Percentiles rank a stretch among this genome's conserved stretches.
Evolutionary conservation across 2,329 filamentous ascomycete species (phyloP).

Genomic region (Nigrospora sphaerica): DNA sequence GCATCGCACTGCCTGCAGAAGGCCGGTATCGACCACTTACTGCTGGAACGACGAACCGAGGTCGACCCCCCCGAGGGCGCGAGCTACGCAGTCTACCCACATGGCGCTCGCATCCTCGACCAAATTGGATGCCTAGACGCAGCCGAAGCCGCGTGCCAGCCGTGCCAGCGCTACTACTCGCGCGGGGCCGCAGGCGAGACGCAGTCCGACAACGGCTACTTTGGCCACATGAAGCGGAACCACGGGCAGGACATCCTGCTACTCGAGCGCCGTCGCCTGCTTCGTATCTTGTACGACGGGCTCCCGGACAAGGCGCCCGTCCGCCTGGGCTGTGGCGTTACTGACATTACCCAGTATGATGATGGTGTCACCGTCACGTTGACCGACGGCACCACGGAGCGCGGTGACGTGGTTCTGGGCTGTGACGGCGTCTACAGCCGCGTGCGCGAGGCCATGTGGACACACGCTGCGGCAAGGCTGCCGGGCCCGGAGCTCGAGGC

Average conservation of each 20-base stretch:
- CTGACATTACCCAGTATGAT: not conserved
- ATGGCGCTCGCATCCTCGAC: slow-evolving; percentile 5
- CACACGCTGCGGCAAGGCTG: slow-evolving; percentile 7
- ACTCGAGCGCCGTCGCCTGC: not conserved
- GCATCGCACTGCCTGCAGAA: slow-evolving; percentile 8
- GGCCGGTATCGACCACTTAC: slow-evolving; percentile 8
- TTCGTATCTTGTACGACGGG: not conserved
- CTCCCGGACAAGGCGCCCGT: slow-evolving; percentile 2
- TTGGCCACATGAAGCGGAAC: not conserved
- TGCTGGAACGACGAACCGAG: slow-evolving; percentile 4
- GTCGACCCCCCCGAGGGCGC: slow-evolving; percentile 7
- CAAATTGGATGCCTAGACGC: slow-evolving; percentile 5
- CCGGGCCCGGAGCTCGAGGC: slow-evolving; percentile 4
- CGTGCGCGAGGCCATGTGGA: slow-evolving; percentile 14
- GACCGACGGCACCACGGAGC: slow-evolving; percentile 5
- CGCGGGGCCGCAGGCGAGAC: not conserved
- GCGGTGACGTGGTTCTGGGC: slow-evolving; percentile 8
- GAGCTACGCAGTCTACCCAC: slow-evolving; percentile 6
- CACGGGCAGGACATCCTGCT: not conserved
- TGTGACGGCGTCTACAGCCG: slow-evolving; percentile 8
- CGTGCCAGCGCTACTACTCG: not conserved
- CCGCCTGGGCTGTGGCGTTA: slow-evolving; percentile 1
- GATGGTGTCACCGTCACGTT: slow-evolving; percentile 6
- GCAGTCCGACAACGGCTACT: not conserved
- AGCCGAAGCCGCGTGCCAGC: not conserved